phyloP scores from a whole-genome alignment of 345 rosid genomes.

The Eutrema yunnanense region DNA sequence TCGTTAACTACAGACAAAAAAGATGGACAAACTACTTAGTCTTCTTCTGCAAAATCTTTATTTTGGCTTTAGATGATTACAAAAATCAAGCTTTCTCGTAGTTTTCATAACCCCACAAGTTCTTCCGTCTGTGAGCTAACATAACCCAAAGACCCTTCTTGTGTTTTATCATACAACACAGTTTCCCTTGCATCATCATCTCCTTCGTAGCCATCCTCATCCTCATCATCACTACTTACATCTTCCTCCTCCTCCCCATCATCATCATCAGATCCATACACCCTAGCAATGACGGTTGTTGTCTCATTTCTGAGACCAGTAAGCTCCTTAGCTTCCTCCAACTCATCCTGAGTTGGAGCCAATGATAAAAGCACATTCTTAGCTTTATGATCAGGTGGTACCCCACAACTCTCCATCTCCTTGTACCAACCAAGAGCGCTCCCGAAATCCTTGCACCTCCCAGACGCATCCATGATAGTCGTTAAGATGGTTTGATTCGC shows the following conservation, averaged over 20 bases:
- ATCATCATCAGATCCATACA: constrained; percentile 21
- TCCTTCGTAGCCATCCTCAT: not conserved
- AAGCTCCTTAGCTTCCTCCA: constrained; percentile 54
- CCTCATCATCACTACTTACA: constrained; percentile 21
- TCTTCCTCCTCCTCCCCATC: constrained; percentile 30
- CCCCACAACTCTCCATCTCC: constrained; percentile 71
- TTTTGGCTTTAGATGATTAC: too few species aligned
- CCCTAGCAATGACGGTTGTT: constrained; percentile 19
- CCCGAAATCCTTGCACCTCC: constrained; percentile 70
- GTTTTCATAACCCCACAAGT: too few species aligned
- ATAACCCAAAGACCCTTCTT: too few species aligned
- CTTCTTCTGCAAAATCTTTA: too few species aligned
- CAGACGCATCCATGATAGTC: constrained; percentile 83
- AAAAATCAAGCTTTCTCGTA: too few species aligned
- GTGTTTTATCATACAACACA: too few species aligned
- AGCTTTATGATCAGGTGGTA: constrained; percentile 80
- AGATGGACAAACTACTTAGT: too few species aligned
- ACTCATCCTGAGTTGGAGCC: constrained; percentile 64
- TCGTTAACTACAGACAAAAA: constrained; percentile 8
- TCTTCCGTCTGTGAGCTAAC: too few species aligned
- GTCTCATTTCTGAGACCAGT: constrained; percentile 34
- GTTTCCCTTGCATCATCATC: not conserved
- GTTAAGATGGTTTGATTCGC: constrained; percentile 81
- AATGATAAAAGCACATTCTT: constrained; percentile 76
- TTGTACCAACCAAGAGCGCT: constrained; percentile 81